phyloP scores from a whole-genome alignment of 768 basidiomycete genomes.

The Suillus discolor region DNA sequence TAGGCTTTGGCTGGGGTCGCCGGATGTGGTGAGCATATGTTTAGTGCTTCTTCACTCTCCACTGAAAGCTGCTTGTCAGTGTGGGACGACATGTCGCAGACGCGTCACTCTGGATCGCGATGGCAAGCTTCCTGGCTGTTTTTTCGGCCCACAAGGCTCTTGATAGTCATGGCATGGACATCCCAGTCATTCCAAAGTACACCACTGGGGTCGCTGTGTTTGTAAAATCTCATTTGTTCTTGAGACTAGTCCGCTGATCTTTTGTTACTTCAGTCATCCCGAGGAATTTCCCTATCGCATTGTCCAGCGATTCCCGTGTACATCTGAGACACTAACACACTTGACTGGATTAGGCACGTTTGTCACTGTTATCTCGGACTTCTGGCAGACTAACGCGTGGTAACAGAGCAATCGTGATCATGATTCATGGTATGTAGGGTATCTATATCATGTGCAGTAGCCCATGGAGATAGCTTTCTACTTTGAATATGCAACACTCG shows the following conservation, averaged over 20 bases:
- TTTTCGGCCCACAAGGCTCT: background rate
- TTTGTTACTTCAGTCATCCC: background rate
- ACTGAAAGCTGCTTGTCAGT: background rate
- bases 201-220: background rate
- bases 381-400: background rate
- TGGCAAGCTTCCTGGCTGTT: background rate
- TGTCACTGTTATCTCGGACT: background rate
- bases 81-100: background rate
- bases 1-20: background rate
- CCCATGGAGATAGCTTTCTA: background rate
- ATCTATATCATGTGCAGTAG: background rate
- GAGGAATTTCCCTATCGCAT: background rate
- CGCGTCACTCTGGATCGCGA: background rate
- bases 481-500: background rate
- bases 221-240: background rate
- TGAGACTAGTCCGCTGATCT: background rate
- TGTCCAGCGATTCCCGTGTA: background rate
- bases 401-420: background rate
- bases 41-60: background rate
- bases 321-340: background rate
- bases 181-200: background rate
- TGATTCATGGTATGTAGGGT: background rate
- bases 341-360: background rate
- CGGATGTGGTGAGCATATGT: background rate
- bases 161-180: background rate